phyloP scores from a whole-genome alignment of 83 land plant genomes.

The Isoetes engelmannii region DNA sequence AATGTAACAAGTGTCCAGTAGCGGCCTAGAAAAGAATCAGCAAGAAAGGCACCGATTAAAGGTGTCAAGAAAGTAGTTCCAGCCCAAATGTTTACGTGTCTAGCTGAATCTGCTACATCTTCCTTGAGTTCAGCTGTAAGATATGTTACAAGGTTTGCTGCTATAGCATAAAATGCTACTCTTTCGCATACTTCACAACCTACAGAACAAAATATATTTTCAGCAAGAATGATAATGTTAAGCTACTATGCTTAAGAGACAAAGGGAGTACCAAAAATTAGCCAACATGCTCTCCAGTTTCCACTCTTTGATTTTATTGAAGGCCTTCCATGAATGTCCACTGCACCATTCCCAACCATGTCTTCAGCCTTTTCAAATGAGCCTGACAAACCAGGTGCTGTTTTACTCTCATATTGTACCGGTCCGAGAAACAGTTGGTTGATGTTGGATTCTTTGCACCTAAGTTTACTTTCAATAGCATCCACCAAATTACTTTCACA shows the following conservation, averaged over 20 bases:
- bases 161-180: slow-evolving; percentile 31
- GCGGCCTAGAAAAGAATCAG: slow-evolving; percentile 34
- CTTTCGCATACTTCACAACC: slow-evolving; percentile 30
- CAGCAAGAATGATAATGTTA: slow-evolving; percentile 36
- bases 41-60: slow-evolving; percentile 34
- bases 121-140: slow-evolving; percentile 31
- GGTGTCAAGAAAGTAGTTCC: slow-evolving; percentile 35
- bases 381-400: too few species aligned
- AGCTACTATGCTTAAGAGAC: background rate
- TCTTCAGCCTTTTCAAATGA: background rate
- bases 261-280: slow-evolving; percentile 36
- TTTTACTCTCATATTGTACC: too few species aligned
- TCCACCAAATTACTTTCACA: too few species aligned
- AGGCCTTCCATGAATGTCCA: slow-evolving; percentile 26
- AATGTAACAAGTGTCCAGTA: slow-evolving; percentile 31
- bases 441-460: too few species aligned
- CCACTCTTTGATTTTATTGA: slow-evolving; percentile 24
- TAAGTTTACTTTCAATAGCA: too few species aligned
- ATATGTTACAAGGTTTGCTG: slow-evolving; percentile 28
- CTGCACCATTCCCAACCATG: slow-evolving; percentile 22
- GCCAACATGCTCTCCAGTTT: slow-evolving; percentile 32
- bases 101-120: slow-evolving; percentile 24
- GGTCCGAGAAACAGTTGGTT: too few species aligned
- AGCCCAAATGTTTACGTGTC: slow-evolving; percentile 32
- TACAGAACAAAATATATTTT: slow-evolving; percentile 7